phyloP scores from a whole-genome alignment of 345 rosid genomes.

The Ricinus communis region DNA sequence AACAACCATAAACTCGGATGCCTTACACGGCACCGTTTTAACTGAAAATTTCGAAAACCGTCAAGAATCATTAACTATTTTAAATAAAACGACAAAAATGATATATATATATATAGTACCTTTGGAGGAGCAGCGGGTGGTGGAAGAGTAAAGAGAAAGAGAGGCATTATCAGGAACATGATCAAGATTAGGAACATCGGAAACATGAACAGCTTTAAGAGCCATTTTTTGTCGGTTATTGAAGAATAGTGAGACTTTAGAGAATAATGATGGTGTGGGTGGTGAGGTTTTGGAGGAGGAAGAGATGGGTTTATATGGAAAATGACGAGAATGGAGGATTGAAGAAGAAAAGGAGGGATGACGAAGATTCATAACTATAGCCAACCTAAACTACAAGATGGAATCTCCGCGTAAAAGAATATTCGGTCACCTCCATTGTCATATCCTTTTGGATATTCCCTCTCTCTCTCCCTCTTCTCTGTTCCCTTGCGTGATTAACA shows the following conservation, averaged over 20 bases:
- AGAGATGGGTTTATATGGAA: slow-evolving; percentile 15
- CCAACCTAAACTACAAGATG: neutral
- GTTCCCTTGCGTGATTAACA: no score
- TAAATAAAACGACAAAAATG: neutral
- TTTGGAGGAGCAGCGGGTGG: slow-evolving; percentile 40
- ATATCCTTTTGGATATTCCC: slow-evolving; percentile 29
- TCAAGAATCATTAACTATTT: no score
- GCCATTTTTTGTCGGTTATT: slow-evolving; percentile 45
- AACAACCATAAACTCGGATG: slow-evolving; percentile 64
- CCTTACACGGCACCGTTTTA: slow-evolving; percentile 31
- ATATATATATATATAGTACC: slow-evolving; percentile 28
- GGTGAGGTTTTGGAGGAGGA: neutral
- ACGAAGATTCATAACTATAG: neutral
- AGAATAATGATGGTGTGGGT: neutral
- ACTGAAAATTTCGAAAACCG: no score
- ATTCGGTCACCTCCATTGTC: neutral
- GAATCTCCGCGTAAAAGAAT: slow-evolving; percentile 31
- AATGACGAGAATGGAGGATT: neutral
- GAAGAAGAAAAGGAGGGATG: no score
- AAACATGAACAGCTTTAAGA: slow-evolving; percentile 77
- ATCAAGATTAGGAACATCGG: slow-evolving; percentile 77
- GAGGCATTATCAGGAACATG: slow-evolving; percentile 59
- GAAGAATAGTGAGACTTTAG: neutral
- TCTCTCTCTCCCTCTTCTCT: no score
- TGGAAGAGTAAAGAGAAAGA: slow-evolving; percentile 35